phyloP scores from a whole-genome alignment of 2,329 filamentous ascomycete genomes.

The Nannizziopsis barbatae region DNA sequence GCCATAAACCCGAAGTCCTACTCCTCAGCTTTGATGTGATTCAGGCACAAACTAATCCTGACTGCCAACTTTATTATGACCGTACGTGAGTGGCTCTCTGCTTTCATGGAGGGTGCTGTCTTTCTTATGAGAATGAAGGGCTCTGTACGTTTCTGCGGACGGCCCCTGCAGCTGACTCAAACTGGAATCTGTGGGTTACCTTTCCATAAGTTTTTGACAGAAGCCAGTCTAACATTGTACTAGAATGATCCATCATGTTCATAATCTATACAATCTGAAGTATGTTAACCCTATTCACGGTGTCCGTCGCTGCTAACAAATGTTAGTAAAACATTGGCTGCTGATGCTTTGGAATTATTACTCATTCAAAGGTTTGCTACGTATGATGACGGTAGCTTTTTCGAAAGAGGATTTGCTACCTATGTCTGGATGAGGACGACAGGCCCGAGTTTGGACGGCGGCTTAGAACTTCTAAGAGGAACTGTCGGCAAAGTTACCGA shows the following conservation, averaged over 20 bases:
- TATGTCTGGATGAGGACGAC: slow-evolving; percentile 54
- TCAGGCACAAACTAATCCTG: slow-evolving; percentile 23
- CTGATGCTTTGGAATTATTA: slow-evolving; percentile 51
- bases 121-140: slow-evolving; percentile 26
- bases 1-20: slow-evolving; percentile 53
- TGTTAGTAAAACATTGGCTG: slow-evolving; percentile 28
- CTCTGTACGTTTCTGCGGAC: slow-evolving; percentile 52
- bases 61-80: slow-evolving; percentile 32
- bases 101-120: neutral
- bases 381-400: slow-evolving; percentile 45
- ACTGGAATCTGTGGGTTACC: slow-evolving; percentile 46
- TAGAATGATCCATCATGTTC: slow-evolving; percentile 54
- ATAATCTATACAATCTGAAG: slow-evolving; percentile 49
- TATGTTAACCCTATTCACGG: slow-evolving; percentile 34
- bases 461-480: slow-evolving; percentile 23
- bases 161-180: slow-evolving; percentile 50
- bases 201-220: neutral
- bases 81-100: slow-evolving; percentile 22
- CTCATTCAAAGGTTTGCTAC: slow-evolving; percentile 47
- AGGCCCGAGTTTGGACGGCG: slow-evolving; percentile 24
- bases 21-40: slow-evolving; percentile 60
- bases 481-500: slow-evolving; percentile 30
- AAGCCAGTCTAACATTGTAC: neutral
- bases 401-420: slow-evolving; percentile 58
- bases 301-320: slow-evolving; percentile 10